Base-by-base conservation (phyloP, 179 eudicot genomes). In the Beta lomatogona region DNA sequence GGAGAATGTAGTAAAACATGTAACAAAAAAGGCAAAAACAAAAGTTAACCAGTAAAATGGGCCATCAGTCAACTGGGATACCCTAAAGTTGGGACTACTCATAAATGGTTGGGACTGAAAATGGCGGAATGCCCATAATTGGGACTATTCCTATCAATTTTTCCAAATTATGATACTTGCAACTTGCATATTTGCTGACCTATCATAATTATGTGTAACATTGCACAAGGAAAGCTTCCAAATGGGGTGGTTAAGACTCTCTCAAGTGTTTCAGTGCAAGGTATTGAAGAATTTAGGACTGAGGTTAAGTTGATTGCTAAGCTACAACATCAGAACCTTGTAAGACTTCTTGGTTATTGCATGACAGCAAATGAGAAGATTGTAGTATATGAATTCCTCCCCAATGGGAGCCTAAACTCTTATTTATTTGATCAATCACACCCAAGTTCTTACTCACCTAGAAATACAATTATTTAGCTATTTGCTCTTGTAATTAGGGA, bases 281-380 rank as follows among this genome's bases (percentile, higher is more conserved):
- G 86, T 58, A 45, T 70, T 60, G 80, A 75, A 75, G 86, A 83
- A 61, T 83, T 83, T 69, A 80, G 82, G 53, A 79, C 82, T 10
- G 85, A 83, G 76, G 85, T 83, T 58, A 25, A 46, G 31, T 63
- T 83, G 59, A 83, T 83, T 58, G 85, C 86, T 73, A 83, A 83
- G 75, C 86, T 83, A 21, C 86, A 83, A 57, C 86, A 83, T 41
- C 71, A 80, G 41, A 83, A 83, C 80, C 86, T 83, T n/a, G 86
- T 83, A 28, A 78, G 75, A 79, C 82, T 83, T 70, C 12, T 79
- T 4, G 82, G 85, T 2, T 83, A 78, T 57, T 73, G 82, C 71
- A 68, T 66, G 64, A 83, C 79, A 59, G 63, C 85, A 19, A 74
- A 79, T 15, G 85, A 83, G 76, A 83, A 75, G 76, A 74, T 83